Conservation (phyloP, 257 asterid genomes). For the Solanum sejunctum region DNA sequence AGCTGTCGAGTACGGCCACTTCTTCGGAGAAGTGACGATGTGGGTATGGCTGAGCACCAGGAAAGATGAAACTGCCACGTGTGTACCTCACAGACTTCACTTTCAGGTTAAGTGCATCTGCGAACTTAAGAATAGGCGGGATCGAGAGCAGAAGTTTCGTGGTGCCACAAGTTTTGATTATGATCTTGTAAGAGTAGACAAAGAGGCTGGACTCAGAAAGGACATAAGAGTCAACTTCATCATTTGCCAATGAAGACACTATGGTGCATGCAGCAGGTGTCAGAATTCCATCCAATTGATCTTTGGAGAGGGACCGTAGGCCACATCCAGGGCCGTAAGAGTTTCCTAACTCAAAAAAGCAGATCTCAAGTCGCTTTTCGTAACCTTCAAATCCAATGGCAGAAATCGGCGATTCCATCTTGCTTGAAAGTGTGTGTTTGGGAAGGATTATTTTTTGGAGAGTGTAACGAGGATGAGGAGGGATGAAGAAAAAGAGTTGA, state of each 20-base stretch:
- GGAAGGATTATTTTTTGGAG: slow-evolving; percentile 1
- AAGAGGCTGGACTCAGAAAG: slow-evolving; percentile 84
- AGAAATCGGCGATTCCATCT: slow-evolving; percentile 48
- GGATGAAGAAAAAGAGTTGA: slow-evolving; percentile 6
- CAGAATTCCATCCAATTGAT: slow-evolving; percentile 59
- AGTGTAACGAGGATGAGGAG: slow-evolving; percentile 22
- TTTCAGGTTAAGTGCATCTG: slow-evolving; percentile 28
- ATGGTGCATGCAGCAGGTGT: slow-evolving; percentile 79
- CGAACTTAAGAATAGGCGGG: slow-evolving; percentile 47
- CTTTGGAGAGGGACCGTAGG: slow-evolving; percentile 46
- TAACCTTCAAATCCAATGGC: slow-evolving; percentile 84
- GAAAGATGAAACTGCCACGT: slow-evolving; percentile 71
- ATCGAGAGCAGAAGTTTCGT: slow-evolving; percentile 72
- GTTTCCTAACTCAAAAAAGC: slow-evolving; percentile 36
- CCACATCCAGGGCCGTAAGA: slow-evolving; percentile 37
- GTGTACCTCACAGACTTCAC: slow-evolving; percentile 58
- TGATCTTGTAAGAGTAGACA: slow-evolving; percentile 59
- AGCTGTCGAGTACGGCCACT: slow-evolving; percentile 46
- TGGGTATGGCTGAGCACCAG: slow-evolving; percentile 69
- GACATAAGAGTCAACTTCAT: slow-evolving; percentile 65
- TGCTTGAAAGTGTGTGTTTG: neutral
- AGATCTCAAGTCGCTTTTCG: slow-evolving; percentile 73
- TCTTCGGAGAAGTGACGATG: slow-evolving; percentile 73
- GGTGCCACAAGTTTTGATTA: slow-evolving; percentile 78
- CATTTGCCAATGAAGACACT: slow-evolving; percentile 54